phyloP scores from a whole-genome alignment of 306 rosid species.

The Trichosanthes truncata region DNA sequence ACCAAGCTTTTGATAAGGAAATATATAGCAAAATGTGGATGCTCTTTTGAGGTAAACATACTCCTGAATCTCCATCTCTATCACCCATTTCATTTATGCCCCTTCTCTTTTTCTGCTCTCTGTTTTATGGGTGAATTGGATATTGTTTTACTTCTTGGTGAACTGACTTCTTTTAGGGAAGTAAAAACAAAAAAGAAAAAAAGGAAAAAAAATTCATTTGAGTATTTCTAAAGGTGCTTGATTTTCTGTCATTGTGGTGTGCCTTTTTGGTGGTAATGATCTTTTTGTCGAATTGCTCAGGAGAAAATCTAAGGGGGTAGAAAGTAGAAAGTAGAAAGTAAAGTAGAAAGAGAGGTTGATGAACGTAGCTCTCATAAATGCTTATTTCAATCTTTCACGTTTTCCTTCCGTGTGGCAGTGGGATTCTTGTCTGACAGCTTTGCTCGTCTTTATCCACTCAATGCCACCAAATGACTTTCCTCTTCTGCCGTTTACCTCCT shows the following conservation, averaged over 20 bases:
- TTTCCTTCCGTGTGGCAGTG: conserved; percentile 10
- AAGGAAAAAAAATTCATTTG: neutral
- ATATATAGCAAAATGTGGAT: neutral
- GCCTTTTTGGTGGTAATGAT: neutral
- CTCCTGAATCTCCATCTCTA: neutral
- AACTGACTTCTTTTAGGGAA: neutral
- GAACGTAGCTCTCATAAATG: conserved; percentile 3
- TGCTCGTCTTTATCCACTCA: neutral
- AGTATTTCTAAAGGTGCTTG: neutral
- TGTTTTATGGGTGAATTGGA: neutral
- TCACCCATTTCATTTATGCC: neutral
- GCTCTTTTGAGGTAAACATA: conserved; percentile 1
- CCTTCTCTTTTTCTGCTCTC: neutral
- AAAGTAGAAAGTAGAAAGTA: neutral
- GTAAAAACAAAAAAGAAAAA: neutral
- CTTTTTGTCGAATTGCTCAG: neutral
- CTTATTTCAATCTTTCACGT: conserved; percentile 1
- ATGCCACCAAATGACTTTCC: neutral
- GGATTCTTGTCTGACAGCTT: conserved; percentile 2
- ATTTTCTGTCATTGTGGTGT: neutral
- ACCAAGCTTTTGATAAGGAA: neutral
- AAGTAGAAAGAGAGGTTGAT: neutral
- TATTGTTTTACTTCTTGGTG: neutral
- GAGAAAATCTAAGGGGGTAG: neutral
- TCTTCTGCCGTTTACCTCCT: neutral